Conservation (phyloP, 345 rosid species). For the Euphorbia peplus region DNA sequence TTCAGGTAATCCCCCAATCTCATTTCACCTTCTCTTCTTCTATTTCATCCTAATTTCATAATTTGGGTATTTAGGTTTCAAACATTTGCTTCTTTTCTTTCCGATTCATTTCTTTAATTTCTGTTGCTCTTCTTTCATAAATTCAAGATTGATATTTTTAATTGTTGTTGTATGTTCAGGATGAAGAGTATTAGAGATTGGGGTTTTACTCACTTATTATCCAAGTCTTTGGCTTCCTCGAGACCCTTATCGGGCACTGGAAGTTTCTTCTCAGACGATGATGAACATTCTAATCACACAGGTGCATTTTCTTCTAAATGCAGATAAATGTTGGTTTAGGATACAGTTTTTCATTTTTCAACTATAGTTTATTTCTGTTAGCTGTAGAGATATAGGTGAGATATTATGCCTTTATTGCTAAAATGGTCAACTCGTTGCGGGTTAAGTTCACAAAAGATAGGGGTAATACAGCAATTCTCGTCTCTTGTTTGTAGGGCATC, state of each 20-base stretch:
- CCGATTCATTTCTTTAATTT: background rate
- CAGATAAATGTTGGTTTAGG: background rate
- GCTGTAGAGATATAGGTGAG: background rate
- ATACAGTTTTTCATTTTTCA: background rate
- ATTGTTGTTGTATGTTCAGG: slow-evolving; percentile 14
- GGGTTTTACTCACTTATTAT: slow-evolving; percentile 53
- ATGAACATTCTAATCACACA: slow-evolving; percentile 39
- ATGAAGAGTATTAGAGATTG: slow-evolving; percentile 88
- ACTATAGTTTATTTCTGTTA: background rate
- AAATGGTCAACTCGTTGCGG: background rate
- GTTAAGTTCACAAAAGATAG: background rate
- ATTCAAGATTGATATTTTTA: background rate
- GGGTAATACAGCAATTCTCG: background rate
- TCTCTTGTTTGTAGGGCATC: background rate
- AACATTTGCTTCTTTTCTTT: background rate
- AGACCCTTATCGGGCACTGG: slow-evolving; percentile 53
- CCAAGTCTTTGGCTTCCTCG: slow-evolving; percentile 58
- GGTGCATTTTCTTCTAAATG: slow-evolving; percentile 29
- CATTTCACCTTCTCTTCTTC: too few relatives aligned
- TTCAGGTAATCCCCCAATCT: background rate
- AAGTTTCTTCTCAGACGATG: slow-evolving; percentile 35
- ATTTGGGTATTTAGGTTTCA: background rate
- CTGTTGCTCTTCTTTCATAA: too few relatives aligned
- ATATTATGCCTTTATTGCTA: background rate
- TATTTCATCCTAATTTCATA: too few relatives aligned